Base-by-base conservation (phyloP, 805 yeast genomes). In the Pichia gijzeniarum region DNA sequence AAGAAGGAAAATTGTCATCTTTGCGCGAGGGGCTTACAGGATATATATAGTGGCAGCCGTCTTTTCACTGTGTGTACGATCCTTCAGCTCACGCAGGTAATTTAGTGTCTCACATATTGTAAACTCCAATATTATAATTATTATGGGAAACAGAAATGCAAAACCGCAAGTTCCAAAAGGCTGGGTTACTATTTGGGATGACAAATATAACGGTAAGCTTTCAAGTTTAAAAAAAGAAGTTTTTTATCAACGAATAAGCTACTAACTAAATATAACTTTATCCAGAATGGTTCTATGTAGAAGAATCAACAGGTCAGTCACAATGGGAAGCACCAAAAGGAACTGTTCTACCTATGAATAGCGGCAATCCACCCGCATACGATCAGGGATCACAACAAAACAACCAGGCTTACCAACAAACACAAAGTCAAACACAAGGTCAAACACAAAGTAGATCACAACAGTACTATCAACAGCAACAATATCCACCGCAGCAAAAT, bases 241-340 rank as follows among this genome's bases (percentile, higher is more conserved):
- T 30, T 13, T 7, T 7, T 13, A 10, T 25, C 10, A 25, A 25
- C 28, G 28, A 25, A 7, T 25, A 25, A 25, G 28, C 6, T 25
- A 17, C 35, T 27, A n/a, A 35, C 34, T 19, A 20, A 14, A 3
- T 17, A 22, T 18, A 9, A 17, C 5, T 22, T 13, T 14, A 21
- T 25, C 14, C 5, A 53, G 64, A 61, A 73, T 87, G 82, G 80
- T 91, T 81, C 62, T 91, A 80, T 57, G 95, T 91, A n/a, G 71
- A 88, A 55, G 65, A 85, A 52, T 57, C 71, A 14, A 76, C 86
- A 13, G 82, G 85, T 48, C 69, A 77, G 53, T 86, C 96, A 0
- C 96, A 89, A 63, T 91, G 98, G 98, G 95, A 86, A 43, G 78
- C 80, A 13, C 97, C 96, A 14, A 48, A 49, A 10, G 83, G 83